Conservation (phyloP, 2,329 filamentous ascomycete genomes). For the Claviceps capensis region DNA sequence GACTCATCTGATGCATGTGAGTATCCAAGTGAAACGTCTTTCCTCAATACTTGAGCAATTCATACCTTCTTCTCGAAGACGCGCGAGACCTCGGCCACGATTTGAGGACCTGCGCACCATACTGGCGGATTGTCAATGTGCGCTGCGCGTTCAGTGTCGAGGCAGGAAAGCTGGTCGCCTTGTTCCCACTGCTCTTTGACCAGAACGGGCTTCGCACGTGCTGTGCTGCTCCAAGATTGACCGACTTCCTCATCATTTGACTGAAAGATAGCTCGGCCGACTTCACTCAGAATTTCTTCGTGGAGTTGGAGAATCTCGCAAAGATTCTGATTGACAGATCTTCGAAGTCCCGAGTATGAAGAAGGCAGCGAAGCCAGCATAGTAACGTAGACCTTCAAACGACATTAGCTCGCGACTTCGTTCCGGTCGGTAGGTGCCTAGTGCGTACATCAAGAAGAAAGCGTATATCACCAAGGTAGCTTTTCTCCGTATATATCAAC, state of each 20-base stretch:
- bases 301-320: conserved; percentile 72
- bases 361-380: conserved; percentile 59
- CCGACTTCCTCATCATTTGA: conserved; percentile 43
- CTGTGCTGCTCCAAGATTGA: conserved; percentile 36
- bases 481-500: conserved; percentile 71
- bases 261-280: conserved; percentile 58
- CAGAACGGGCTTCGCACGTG: conserved; percentile 7
- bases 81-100: conserved; percentile 46
- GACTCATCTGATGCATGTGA: conserved; percentile 44
- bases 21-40: background rate
- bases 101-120: conserved; percentile 42
- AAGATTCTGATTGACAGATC: conserved; percentile 66
- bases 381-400: conserved; percentile 53
- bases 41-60: background rate
- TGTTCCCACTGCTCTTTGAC: background rate
- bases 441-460: conserved; percentile 66
- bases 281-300: conserved; percentile 61
- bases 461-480: conserved; percentile 77
- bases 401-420: conserved; percentile 9
- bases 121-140: background rate
- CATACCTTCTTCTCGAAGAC: conserved; percentile 46
- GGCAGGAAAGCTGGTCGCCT: background rate
- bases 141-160: conserved; percentile 27
- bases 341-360: conserved; percentile 48
- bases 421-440: background rate